Evolutionary conservation across 2,329 filamentous ascomycete genomes (phyloP).

Genomic region (Trichophyton simii): DNA sequence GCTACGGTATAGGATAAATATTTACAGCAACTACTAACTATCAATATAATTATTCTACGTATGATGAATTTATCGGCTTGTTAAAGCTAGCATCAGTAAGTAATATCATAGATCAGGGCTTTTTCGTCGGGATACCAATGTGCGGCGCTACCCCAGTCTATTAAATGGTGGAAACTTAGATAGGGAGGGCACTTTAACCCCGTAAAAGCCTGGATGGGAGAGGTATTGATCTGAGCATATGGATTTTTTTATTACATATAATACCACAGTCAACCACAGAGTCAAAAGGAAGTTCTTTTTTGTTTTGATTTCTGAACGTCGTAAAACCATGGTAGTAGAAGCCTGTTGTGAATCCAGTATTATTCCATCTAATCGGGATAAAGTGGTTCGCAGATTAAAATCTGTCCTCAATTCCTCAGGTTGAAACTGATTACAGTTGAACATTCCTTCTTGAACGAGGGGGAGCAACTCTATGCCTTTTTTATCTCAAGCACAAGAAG

Average conservation of each 20-base stretch:
- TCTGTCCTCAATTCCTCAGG: slow-evolving; percentile 11
- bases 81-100: no score
- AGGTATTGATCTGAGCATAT: not conserved
- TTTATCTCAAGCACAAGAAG: slow-evolving; percentile 6
- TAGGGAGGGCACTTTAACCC: not conserved
- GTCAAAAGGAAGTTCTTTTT: not conserved
- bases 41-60: no score
- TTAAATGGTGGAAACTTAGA: not conserved
- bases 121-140: no score
- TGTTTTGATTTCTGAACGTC: not conserved
- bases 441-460: slow-evolving; percentile 8
- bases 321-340: slow-evolving; percentile 1
- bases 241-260: not conserved
- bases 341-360: slow-evolving; percentile 1
- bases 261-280: not conserved
- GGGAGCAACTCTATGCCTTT: slow-evolving; percentile 3
- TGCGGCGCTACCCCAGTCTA: not conserved
- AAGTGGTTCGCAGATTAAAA: slow-evolving; percentile 9
- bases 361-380: slow-evolving; percentile 1
- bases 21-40: not conserved
- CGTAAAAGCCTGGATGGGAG: not conserved
- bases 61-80: no score
- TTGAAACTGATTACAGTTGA: slow-evolving; percentile 15
- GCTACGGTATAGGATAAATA: not conserved
- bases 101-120: no score